Percentiles rank a stretch among this genome's conserved stretches.
Conservation (phyloP, 257 asterid species). For the Paraleonurus japonicus region DNA sequence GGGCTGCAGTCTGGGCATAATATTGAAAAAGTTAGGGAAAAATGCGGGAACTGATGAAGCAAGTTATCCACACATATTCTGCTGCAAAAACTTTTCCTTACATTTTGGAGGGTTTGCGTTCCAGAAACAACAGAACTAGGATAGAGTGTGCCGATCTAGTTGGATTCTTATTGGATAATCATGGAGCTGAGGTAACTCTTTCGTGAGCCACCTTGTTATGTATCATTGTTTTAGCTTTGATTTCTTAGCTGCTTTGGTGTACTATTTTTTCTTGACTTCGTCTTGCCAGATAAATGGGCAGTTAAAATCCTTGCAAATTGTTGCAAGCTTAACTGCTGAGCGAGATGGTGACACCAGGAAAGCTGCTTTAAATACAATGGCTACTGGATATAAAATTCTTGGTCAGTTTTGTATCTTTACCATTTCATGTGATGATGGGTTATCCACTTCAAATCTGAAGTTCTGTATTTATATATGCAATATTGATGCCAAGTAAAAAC, state of each 20-base stretch:
- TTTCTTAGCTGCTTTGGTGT: background rate
- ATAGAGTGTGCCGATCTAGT: constrained; percentile 91
- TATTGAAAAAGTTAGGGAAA: constrained; percentile 89
- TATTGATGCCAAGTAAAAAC: no score
- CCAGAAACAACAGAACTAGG: constrained; percentile 92
- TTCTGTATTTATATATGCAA: no score
- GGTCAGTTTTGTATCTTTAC: constrained; percentile 54
- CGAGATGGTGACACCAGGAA: constrained; percentile 97
- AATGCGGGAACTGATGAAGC: constrained; percentile 91
- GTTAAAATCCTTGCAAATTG: constrained; percentile 91
- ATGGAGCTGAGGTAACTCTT: constrained; percentile 70
- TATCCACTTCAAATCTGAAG: background rate
- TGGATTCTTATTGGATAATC: constrained; percentile 90
- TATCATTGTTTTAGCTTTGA: background rate
- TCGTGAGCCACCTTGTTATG: constrained; percentile 8
- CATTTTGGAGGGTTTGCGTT: constrained; percentile 92
- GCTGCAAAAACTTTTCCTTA: constrained; percentile 90
- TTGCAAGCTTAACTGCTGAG: constrained; percentile 94
- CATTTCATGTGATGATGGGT: background rate
- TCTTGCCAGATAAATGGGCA: constrained; percentile 74
- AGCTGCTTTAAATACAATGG: constrained; percentile 90
- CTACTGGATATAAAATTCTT: constrained; percentile 91
- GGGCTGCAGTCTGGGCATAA: constrained; percentile 89
- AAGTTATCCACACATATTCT: constrained; percentile 66
- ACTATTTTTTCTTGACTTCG: constrained; percentile 17